Evolutionary conservation across 2,329 filamentous ascomycete species (phyloP).

Genomic region (Clonostachys byssicola): DNA sequence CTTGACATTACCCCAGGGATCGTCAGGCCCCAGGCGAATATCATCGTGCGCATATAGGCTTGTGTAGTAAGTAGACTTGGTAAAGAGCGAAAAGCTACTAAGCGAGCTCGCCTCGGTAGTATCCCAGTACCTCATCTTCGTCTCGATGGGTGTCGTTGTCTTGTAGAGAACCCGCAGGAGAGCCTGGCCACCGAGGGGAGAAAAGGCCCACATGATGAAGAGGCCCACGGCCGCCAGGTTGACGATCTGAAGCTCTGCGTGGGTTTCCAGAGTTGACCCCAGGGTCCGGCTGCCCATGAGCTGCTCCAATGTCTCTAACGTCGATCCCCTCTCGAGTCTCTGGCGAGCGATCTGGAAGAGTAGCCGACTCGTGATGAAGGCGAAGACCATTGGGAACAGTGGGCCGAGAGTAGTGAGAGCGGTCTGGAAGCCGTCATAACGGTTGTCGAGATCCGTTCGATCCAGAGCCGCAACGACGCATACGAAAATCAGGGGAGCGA

Average conservation of each 20-base stretch:
- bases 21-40: constrained; percentile 11
- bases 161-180: constrained; percentile 10
- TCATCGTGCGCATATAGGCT: neutral
- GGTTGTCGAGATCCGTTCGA: no score
- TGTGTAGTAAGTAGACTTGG: no score
- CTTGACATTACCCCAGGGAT: constrained; percentile 19
- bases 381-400: constrained; percentile 21
- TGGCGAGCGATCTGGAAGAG: constrained; percentile 14
- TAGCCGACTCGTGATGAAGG: constrained; percentile 15
- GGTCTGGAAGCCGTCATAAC: constrained; percentile 3
- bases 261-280: constrained; percentile 14
- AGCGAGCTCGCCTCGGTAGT: neutral
- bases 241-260: constrained; percentile 14
- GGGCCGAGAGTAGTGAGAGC: neutral
- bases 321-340: constrained; percentile 17
- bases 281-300: constrained; percentile 21
- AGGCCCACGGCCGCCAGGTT: constrained; percentile 15
- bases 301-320: constrained; percentile 16
- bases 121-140: neutral
- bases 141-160: neutral
- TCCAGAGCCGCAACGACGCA: no score
- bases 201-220: constrained; percentile 18
- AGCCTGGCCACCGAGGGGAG: constrained; percentile 20
- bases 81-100: constrained; percentile 3
- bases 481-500: no score